Evolutionary conservation across 768 basidiomycete species (phyloP), one percentile per base, ranked within the genome.

Genomic region (Leccinellum albellum): DNA sequence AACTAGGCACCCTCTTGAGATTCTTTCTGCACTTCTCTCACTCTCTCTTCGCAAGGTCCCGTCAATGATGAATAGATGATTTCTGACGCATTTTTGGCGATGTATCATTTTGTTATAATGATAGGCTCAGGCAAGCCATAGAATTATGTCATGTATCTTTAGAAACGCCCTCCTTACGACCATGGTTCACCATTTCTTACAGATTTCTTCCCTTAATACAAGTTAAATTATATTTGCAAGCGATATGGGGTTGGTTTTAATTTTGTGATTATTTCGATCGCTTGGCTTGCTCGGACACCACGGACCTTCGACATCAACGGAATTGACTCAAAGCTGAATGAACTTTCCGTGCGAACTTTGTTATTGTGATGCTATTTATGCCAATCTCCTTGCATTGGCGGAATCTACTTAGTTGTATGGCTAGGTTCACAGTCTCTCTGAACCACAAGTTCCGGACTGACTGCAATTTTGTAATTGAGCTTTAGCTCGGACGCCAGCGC

Each of bases 1-100:
- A 65, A 64, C 69, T 67, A 61, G 4, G 79, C 54, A 3, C 79
- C 58, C 20, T n/a, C 79, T 13, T 82, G 58, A 77, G 46, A 40
- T 45, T 17, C 3, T 33, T 47, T 21, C 21, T 29, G 20, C 35
- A 46, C 31, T 40, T 7, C 15, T 42, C 48, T 48, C 14, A 21
- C 44, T 45, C 23, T 51, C 53, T 21, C 14, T 15, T 55, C 35
- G 44, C 50, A 55, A 33, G 64, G 35, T 54, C 48, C 55, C 45
- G 15, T 50, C 29, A 37, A 29, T 32, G 26, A 53, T 33, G 56
- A 32, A 57, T 58, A 61, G 58, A 59, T 26, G 59, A 48, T 44
- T 55, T 35, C 17, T 23, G 10, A 50, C 47, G 56, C 54, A 44
- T 52, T 59, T 61, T 6, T 48, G 56, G 50, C 51, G 57, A 54